A percentile compares a stretch with the other conserved stretches of the same genome.
These are phyloP conservation scores for Alternaria gansuensis DNA, from an alignment of 2,329 filamentous ascomycete genomes.

Conservation along the genomic window DNA sequence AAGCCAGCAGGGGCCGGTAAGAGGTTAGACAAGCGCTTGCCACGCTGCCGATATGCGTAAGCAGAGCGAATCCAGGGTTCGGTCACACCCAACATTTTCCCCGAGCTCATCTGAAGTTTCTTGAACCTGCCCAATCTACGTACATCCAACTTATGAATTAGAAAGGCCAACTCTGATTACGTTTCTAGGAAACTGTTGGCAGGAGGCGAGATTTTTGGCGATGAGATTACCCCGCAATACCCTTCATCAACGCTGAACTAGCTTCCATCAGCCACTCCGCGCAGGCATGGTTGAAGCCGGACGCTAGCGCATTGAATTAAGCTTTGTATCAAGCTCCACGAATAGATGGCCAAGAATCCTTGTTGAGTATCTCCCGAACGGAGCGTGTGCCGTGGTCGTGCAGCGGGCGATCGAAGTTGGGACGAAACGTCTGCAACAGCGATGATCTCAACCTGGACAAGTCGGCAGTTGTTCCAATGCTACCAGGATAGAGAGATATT, in stretches of 20 bases:
- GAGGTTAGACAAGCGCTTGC: conserved; percentile 20
- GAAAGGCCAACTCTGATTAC: neutral
- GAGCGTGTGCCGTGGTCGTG: conserved; percentile 22
- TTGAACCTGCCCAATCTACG: neutral
- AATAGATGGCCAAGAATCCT: conserved; percentile 40
- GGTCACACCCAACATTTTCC: neutral
- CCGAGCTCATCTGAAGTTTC: neutral
- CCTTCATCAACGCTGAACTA: conserved; percentile 24
- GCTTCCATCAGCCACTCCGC: conserved; percentile 39
- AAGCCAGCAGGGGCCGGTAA: conserved; percentile 13
- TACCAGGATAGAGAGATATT: neutral
- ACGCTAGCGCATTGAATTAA: conserved; percentile 34
- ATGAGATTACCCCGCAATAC: conserved; percentile 36
- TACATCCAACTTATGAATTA: neutral
- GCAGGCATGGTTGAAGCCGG: conserved; percentile 22
- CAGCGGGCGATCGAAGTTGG: conserved; percentile 18
- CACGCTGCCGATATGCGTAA: conserved; percentile 22
- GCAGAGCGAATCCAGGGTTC: conserved; percentile 12
- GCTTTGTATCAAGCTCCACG: conserved; percentile 38
- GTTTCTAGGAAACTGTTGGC: neutral
- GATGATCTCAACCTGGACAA: conserved; percentile 20
- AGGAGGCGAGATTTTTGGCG: neutral
- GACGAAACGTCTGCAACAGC: conserved; percentile 14
- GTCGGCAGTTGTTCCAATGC: conserved; percentile 6
- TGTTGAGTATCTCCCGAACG: conserved; percentile 32